Evolutionary conservation across 2,329 filamentous ascomycete species (phyloP).

Genomic region (Tolypocladium ovalisporum): DNA sequence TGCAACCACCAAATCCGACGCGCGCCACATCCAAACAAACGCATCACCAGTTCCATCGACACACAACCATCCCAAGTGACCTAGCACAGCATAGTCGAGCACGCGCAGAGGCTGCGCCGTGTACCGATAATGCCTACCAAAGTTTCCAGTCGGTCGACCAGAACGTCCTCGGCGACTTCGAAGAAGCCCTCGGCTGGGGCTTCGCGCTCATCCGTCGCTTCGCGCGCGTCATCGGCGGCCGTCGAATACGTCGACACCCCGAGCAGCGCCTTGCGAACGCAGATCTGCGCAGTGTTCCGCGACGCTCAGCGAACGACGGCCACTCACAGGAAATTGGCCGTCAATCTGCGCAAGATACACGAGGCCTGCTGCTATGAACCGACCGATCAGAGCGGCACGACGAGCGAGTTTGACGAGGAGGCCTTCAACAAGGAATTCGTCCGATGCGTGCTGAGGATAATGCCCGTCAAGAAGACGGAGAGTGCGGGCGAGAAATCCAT

Average conservation of each 20-base stretch:
- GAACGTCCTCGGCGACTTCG: conserved; percentile 30
- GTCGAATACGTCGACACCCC: conserved; percentile 68
- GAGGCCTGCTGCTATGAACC: conserved; percentile 68
- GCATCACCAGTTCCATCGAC: conserved; percentile 1
- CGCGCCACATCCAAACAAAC: conserved; percentile 17
- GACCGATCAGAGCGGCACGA: conserved; percentile 37
- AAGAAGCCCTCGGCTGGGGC: conserved; percentile 27
- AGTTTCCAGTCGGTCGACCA: conserved; percentile 33
- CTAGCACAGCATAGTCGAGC: background rate
- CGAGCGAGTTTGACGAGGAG: conserved; percentile 66
- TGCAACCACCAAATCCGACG: conserved; percentile 10
- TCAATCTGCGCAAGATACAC: conserved; percentile 82
- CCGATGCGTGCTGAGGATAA: conserved; percentile 68
- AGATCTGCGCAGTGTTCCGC: conserved; percentile 62
- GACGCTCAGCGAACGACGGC: conserved; percentile 85
- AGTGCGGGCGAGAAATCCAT: conserved; percentile 75
- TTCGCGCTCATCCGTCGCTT: conserved; percentile 33
- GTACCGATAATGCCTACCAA: conserved; percentile 35
- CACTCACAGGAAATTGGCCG: conserved; percentile 78
- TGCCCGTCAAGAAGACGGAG: conserved; percentile 89
- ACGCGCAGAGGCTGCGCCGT: background rate
- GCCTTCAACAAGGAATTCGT: conserved; percentile 83
- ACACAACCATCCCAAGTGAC: background rate
- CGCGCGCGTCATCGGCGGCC: conserved; percentile 41
- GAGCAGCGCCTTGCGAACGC: conserved; percentile 58